Evolutionary conservation across 441 rosid species (phyloP).

Genomic region (Euphorbia schlechtendalii): DNA sequence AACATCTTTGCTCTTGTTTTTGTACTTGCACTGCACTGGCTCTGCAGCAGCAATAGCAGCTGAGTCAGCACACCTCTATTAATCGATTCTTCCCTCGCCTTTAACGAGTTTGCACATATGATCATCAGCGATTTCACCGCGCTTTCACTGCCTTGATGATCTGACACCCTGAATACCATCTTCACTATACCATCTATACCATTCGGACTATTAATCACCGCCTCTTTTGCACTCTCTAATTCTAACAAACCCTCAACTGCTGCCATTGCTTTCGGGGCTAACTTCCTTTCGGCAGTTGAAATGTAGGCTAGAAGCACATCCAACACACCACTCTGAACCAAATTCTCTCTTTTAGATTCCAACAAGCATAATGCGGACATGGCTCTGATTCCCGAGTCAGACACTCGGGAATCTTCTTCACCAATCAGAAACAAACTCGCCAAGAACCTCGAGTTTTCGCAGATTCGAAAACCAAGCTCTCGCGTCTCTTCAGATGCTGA

Average conservation of each 20-base stretch:
- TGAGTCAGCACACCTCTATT: conserved; percentile 41
- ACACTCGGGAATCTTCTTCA: conserved; percentile 19
- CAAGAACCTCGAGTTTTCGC: conserved; percentile 22
- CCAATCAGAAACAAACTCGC: conserved; percentile 22
- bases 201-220: conserved; percentile 25
- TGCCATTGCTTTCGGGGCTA: conserved; percentile 29
- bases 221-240: conserved; percentile 31
- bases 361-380: conserved; percentile 35
- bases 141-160: conserved; percentile 52
- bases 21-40: conserved; percentile 47
- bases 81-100: conserved; percentile 48
- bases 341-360: conserved; percentile 31
- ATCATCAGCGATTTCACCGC: conserved; percentile 38
- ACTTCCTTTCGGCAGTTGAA: conserved; percentile 17
- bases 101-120: conserved; percentile 32
- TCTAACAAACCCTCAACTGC: conserved; percentile 31
- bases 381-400: conserved; percentile 34
- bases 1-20: conserved; percentile 47
- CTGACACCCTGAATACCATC: conserved; percentile 60
- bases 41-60: conserved; percentile 52
- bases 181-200: conserved; percentile 40
- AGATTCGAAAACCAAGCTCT: conserved; percentile 27
- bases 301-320: conserved; percentile 29
- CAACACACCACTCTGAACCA: conserved; percentile 31
- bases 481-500: conserved; percentile 35